Base-by-base conservation (phyloP, 352 stramenopile species). In the Lagenidium sp. region DNA sequence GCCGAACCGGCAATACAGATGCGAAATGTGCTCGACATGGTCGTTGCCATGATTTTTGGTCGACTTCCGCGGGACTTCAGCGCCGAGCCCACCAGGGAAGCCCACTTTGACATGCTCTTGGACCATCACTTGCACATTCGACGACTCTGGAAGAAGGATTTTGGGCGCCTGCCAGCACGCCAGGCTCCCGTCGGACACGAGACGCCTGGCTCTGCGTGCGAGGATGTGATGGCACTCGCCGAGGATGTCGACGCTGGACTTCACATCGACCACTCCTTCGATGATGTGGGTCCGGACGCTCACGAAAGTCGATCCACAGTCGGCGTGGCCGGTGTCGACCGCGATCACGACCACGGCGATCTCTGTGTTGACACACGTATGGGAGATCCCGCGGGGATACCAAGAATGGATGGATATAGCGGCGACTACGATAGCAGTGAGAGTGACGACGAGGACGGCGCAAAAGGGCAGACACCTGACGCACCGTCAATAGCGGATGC, bases 31-130 rank as follows among this genome's bases (percentile, higher is more conserved):
- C 51, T 93, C 31, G 81, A 93, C 44, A 93, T 91, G 78, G 67
- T 93, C 25, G 61, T 93, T 6, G 79, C 76, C 13, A 93, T 93
- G 81, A 52, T 90, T 4, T 93, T 93, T 46, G 65, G 69, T 4
- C 81, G 81, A n/a, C 50, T 93, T 41, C 81, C 81, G 26, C 68
- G 63, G n/a, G 72, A 84, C 45, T 80, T 77, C 20, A 58, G 58
- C 13, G 50, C 69, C 21, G 46, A 74, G 19, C 53, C 65, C 18
- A 74, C 68, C 20, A 65, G 60, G n/a, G 70, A 93, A 32, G 58
- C 70, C 30, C 78, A 88, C 35, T 85, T 82, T 29, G 54, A 82
- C 49, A 77, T 81, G 65, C 60, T 93, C 4, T 56, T 88, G 19
- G 73, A 90, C 28, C 63, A 84, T 41, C 81, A 93, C 44, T 65